phyloP scores from a whole-genome alignment of 2,329 filamentous ascomycete genomes.

The Aspergillus novofumigatus region DNA sequence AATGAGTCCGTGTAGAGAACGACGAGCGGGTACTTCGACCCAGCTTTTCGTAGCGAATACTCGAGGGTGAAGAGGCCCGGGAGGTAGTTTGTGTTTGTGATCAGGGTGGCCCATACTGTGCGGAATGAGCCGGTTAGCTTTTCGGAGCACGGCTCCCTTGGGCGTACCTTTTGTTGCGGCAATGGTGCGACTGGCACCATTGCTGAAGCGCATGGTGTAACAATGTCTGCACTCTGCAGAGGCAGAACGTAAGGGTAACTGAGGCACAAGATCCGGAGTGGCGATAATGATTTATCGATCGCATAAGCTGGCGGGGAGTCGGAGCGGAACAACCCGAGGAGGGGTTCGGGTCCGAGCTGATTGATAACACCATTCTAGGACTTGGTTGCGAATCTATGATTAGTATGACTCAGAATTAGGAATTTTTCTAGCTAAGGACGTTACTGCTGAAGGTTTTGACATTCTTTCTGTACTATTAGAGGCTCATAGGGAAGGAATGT shows the following conservation, averaged over 20 bases:
- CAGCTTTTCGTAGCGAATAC: conserved; percentile 63
- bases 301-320: not conserved
- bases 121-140: not conserved
- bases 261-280: not conserved
- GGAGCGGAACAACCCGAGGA: not conserved
- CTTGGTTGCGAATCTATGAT: too few relatives aligned
- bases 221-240: not conserved
- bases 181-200: not conserved
- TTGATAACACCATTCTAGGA: not conserved
- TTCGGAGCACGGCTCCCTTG: too few relatives aligned
- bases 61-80: conserved; percentile 77
- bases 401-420: too few relatives aligned
- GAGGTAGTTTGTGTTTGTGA: conserved; percentile 80
- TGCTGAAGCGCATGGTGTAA: not conserved
- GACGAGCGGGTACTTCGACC: conserved; percentile 71
- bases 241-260: not conserved
- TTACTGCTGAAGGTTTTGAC: too few relatives aligned
- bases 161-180: not conserved
- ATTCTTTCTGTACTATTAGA: too few relatives aligned
- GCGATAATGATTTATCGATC: not conserved
- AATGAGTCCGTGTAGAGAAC: conserved; percentile 79
- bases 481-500: too few relatives aligned
- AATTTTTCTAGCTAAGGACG: too few relatives aligned
- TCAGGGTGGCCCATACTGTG: conserved; percentile 78
- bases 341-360: not conserved